Evolutionary conservation across 495 filamentous ascomycete genomes (phyloP).

Genomic region (Hypomontagnella submonticulosa): DNA sequence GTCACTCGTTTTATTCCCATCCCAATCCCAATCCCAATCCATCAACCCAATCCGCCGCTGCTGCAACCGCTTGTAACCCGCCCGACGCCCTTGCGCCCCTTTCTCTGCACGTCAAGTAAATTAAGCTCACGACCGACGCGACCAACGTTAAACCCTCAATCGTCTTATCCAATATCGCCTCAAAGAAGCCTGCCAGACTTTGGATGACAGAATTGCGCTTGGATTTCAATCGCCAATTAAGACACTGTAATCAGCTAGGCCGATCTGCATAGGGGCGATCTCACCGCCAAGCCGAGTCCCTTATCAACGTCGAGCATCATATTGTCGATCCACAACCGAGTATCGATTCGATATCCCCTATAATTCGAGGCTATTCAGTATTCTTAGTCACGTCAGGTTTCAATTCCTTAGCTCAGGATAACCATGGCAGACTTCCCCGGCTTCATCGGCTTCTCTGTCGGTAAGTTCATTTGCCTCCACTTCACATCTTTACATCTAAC

Average conservation of each 20-base stretch:
- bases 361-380: constrained; percentile 2
- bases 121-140: constrained; percentile 26
- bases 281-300: constrained; percentile 38
- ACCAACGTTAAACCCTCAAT: constrained; percentile 15
- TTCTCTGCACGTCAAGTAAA: constrained; percentile 22
- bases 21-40: constrained; percentile 4
- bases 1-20: constrained; percentile 59
- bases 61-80: constrained; percentile 26
- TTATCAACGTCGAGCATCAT: constrained; percentile 33
- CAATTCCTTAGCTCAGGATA: constrained; percentile 7
- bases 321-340: constrained; percentile 39
- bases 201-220: constrained; percentile 10
- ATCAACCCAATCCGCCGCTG: constrained; percentile 4
- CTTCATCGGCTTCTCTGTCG: constrained; percentile 47
- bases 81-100: constrained; percentile 30
- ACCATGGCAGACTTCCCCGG: constrained; percentile 47
- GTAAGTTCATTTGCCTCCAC: constrained; percentile 36
- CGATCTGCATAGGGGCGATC: constrained; percentile 41
- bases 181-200: not conserved
- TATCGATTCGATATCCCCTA: constrained; percentile 22
- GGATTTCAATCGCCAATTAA: constrained; percentile 36
- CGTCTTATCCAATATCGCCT: constrained; percentile 11
- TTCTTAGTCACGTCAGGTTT: constrained; percentile 1
- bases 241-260: constrained; percentile 27
- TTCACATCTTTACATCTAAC: constrained; percentile 25